These are phyloP conservation scores for Solanum commersonii DNA, from an alignment of 257 asterid species.

Conservation along the genomic window DNA sequence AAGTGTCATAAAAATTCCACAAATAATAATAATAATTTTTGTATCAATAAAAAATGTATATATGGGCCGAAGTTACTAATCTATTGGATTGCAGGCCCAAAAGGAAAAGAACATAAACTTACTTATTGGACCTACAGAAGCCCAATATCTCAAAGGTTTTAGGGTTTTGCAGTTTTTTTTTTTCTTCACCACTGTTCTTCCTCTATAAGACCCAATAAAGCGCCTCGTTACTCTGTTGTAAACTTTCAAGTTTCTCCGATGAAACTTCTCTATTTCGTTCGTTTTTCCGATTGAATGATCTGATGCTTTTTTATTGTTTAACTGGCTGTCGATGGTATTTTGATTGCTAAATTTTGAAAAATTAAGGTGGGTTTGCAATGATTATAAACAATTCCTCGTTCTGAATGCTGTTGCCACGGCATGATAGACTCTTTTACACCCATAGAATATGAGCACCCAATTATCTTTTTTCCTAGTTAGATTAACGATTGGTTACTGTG, in stretches of 20 bases:
- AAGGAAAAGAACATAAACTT: background rate
- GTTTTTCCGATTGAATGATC: background rate
- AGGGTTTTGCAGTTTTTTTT: background rate
- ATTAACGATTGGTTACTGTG: background rate
- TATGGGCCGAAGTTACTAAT: background rate
- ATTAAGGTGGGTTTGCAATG: constrained; percentile 27
- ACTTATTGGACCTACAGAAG: background rate
- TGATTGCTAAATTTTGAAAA: background rate
- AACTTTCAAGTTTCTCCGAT: background rate
- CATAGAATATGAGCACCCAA: constrained; percentile 75
- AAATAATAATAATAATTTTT: too few relatives aligned
- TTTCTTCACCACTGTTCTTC: background rate
- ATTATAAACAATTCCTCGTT: constrained; percentile 67
- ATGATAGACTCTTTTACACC: constrained; percentile 64
- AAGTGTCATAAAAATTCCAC: too few relatives aligned
- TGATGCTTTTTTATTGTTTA: background rate
- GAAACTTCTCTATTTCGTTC: background rate
- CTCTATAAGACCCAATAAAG: background rate
- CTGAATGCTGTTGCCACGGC: constrained; percentile 58
- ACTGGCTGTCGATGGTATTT: background rate
- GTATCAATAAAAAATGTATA: background rate
- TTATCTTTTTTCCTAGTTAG: too few relatives aligned
- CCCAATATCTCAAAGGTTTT: background rate
- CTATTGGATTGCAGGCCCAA: background rate
- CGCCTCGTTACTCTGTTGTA: background rate